Base-by-base conservation (phyloP, 1,284 basidiomycete species). In the Pterula multifida region DNA sequence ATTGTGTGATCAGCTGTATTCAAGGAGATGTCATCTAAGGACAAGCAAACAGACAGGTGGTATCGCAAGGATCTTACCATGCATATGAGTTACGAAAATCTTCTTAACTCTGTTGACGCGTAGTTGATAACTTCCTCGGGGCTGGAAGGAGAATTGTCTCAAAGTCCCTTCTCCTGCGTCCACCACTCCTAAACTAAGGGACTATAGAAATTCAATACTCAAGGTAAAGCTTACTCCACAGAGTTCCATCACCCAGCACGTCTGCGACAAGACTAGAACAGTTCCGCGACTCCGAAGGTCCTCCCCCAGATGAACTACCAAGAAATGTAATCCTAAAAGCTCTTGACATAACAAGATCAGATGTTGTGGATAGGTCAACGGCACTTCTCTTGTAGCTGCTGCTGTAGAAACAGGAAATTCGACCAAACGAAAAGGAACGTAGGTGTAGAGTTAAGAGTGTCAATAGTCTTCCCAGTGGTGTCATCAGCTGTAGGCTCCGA, bases 21-120 rank as follows among this genome's bases (percentile, higher is more conserved):
- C 9, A 4, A n/a, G n/a, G n/a, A n/a, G 4, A 42, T 42, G 17
- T 42, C 39, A 42, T 42, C 21, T 42, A 6, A 52, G 19, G 46
- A 50, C n/a, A 45, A 55, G 21, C 3, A 28, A 36, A 28, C 39
- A 23, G 23, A 48, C 39, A 22, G 15, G 17, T 36, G 4, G 25
- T 3, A 46, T 6, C 1, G 36, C 35, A 11, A 36, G 17, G 21
- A 17, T 52, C 65, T 53, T 55, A 79, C 87, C 79, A 60, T 95
- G 92, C 79, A 94, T 83, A 59, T 94, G 92, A 0, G 92, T 94
- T 50, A 94, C 73, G 65, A 94, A 92, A 35, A 93, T 78, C 57
- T 84, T 85, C 12, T 69, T 69, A 39, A 93, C 72, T 52, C 72
- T 79, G 32, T 67, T 68, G 44, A 79, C 65, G 54, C 73, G 76